phyloP scores from a whole-genome alignment of 1,284 basidiomycete genomes.

The Bjerkandera adusta region DNA sequence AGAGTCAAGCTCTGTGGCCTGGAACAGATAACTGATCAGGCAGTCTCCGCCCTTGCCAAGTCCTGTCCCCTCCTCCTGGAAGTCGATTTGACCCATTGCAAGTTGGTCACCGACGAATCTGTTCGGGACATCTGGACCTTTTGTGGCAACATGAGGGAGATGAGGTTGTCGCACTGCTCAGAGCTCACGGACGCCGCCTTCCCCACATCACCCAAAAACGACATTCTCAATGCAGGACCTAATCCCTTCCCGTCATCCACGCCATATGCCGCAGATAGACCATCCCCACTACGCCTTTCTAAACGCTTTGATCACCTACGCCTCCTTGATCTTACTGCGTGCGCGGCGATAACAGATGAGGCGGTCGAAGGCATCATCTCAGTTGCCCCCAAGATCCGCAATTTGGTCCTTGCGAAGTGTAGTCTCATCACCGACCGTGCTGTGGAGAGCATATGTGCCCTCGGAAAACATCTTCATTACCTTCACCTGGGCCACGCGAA shows the following conservation, averaged over 20 bases:
- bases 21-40: slow-evolving; percentile 74
- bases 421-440: slow-evolving; percentile 81
- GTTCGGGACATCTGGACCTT: slow-evolving; percentile 85
- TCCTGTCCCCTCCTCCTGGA: slow-evolving; percentile 89
- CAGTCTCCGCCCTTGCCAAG: slow-evolving; percentile 79
- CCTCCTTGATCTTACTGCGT: slow-evolving; percentile 89
- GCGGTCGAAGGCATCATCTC: slow-evolving; percentile 89
- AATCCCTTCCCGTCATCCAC: slow-evolving; percentile 47
- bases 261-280: slow-evolving; percentile 35
- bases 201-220: slow-evolving; percentile 60
- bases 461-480: slow-evolving; percentile 94
- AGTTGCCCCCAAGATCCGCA: slow-evolving; percentile 89
- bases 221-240: slow-evolving; percentile 29
- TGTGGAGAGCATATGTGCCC: slow-evolving; percentile 81
- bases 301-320: slow-evolving; percentile 79
- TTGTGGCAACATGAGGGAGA: slow-evolving; percentile 84
- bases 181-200: slow-evolving; percentile 86
- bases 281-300: slow-evolving; percentile 61
- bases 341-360: slow-evolving; percentile 81
- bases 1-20: slow-evolving; percentile 87
- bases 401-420: slow-evolving; percentile 93
- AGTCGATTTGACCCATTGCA: slow-evolving; percentile 88
- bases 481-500: slow-evolving; percentile 92
- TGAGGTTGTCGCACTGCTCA: slow-evolving; percentile 81
- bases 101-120: slow-evolving; percentile 74